Conservation (phyloP, 345 rosid genomes). For the Hypericum androsaemum region DNA sequence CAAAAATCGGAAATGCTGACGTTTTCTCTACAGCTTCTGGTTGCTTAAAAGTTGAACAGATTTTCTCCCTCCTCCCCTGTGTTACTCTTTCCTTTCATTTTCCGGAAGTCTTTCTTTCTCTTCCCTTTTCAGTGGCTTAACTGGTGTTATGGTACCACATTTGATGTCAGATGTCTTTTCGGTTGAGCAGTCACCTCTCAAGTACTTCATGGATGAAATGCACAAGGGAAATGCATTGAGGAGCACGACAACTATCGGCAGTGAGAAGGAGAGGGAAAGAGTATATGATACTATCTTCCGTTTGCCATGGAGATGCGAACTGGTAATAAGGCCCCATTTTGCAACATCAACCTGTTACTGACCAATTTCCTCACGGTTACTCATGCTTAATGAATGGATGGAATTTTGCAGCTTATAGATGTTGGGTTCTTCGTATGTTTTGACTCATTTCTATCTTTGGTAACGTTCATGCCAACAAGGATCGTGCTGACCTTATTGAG, state of each 20-base stretch:
- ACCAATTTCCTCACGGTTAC: background rate
- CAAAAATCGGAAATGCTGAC: too few relatives aligned
- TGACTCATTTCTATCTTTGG: conserved; percentile 87
- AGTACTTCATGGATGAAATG: conserved; percentile 72
- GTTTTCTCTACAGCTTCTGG: too few relatives aligned
- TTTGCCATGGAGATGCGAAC: conserved; percentile 98
- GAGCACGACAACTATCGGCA: conserved; percentile 63
- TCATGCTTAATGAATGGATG: conserved; percentile 6
- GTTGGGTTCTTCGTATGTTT: conserved; percentile 97
- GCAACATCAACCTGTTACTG: too few relatives aligned
- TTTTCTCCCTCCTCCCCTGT: too few relatives aligned
- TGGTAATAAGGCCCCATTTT: conserved; percentile 41
- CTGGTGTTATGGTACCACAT: background rate
- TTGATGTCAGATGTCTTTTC: conserved; percentile 35
- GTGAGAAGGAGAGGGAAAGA: conserved; percentile 77
- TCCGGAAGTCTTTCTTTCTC: too few relatives aligned
- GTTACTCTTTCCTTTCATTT: too few relatives aligned
- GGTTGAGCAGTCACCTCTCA: conserved; percentile 63
- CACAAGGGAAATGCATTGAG: conserved; percentile 58
- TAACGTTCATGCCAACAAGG: conserved; percentile 95
- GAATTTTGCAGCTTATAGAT: conserved; percentile 75
- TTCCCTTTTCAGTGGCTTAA: too few relatives aligned
- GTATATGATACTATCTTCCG: conserved; percentile 94
- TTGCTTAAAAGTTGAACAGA: too few relatives aligned
- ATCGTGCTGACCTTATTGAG: conserved; percentile 54